A percentile compares a stretch with the other conserved stretches of the same genome.
phyloP scores from a whole-genome alignment of 371 early-diverging fungal species.

The Mucor racemosus region DNA sequence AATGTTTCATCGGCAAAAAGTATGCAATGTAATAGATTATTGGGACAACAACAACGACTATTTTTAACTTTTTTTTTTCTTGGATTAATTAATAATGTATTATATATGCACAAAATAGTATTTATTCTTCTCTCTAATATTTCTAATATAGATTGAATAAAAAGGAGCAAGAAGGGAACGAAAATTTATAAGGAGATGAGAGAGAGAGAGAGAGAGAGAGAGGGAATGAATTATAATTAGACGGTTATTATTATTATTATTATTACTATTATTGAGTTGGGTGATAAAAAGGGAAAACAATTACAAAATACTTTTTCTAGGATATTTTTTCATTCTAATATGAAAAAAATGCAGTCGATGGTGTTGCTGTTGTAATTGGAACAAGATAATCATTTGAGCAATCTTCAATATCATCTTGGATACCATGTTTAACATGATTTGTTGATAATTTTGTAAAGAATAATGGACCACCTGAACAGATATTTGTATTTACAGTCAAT shows the following conservation, averaged over 20 bases:
- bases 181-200: not conserved
- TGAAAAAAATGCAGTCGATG: not conserved
- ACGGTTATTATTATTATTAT: slow-evolving; percentile 2
- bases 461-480: slow-evolving; percentile 31
- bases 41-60: not conserved
- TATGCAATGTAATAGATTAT: not conserved
- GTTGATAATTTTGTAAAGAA: slow-evolving; percentile 40
- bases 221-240: not conserved
- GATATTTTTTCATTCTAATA: not conserved
- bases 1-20: not conserved
- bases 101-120: not conserved
- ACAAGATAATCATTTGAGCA: slow-evolving; percentile 26
- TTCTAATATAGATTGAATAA: not conserved
- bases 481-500: slow-evolving; percentile 31
- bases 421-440: slow-evolving; percentile 24
- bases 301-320: not conserved
- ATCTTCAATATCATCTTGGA: not conserved
- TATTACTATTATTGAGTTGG: no score
- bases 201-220: not conserved
- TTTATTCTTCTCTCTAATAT: not conserved
- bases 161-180: not conserved
- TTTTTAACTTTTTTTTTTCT: not conserved
- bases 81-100: not conserved
- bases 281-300: not conserved
- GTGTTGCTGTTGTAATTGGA: slow-evolving; percentile 23